Conservation (phyloP, 768 basidiomycete species). For the Cystofilobasidium bisporidii region DNA sequence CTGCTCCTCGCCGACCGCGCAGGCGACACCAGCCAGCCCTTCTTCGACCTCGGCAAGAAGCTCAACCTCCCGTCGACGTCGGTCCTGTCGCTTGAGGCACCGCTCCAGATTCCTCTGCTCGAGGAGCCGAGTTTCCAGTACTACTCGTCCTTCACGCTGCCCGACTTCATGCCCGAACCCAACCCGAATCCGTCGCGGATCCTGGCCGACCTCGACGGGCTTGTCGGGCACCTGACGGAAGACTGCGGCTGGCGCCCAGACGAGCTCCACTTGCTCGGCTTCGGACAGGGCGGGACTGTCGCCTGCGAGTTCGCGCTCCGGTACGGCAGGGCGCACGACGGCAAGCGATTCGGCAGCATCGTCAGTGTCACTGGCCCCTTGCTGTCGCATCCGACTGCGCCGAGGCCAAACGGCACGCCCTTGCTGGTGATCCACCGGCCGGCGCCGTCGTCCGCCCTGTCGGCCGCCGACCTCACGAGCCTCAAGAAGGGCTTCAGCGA, state of each 20-base stretch:
- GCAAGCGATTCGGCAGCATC: conserved; percentile 52
- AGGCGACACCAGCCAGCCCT: conserved; percentile 77
- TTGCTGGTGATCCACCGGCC: conserved; percentile 54
- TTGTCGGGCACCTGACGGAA: conserved; percentile 51
- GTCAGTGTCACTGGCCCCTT: conserved; percentile 63
- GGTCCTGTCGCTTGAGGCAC: conserved; percentile 65
- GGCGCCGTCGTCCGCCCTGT: conserved; percentile 43
- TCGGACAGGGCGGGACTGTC: conserved; percentile 74
- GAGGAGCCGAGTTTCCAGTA: conserved; percentile 25
- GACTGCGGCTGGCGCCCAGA: conserved; percentile 56
- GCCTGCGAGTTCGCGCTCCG: conserved; percentile 57
- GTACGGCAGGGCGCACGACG: conserved; percentile 33
- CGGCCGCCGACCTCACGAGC: conserved; percentile 46
- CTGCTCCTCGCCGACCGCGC: conserved; percentile 16
- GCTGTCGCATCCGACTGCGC: conserved; percentile 62
- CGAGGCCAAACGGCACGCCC: conserved; percentile 50
- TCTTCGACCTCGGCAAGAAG: conserved; percentile 59
- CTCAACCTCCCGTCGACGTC: conserved; percentile 86
- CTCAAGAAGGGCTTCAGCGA: conserved; percentile 55
- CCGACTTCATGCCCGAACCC: conserved; percentile 21
- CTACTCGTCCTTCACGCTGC: conserved; percentile 27
- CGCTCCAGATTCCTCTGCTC: conserved; percentile 48
- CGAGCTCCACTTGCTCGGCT: conserved; percentile 78
- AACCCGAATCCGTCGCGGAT: conserved; percentile 65
- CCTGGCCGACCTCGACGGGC: conserved; percentile 49